phyloP scores from a whole-genome alignment of 2,329 filamentous ascomycete species.

The Venturia aucupariae region DNA sequence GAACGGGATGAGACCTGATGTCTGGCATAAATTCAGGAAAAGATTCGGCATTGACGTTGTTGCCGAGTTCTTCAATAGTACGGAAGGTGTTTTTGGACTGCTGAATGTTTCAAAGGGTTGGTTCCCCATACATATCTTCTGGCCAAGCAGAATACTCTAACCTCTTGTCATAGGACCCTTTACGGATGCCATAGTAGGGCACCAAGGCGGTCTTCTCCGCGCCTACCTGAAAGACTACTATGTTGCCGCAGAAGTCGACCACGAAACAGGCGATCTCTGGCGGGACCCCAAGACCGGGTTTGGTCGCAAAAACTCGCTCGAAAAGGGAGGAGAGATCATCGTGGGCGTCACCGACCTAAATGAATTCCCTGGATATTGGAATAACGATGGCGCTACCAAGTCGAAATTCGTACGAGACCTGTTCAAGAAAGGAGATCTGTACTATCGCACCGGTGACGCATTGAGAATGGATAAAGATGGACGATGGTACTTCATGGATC shows the following conservation, averaged over 20 bases:
- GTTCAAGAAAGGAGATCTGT: conserved; percentile 39
- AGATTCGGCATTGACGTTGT: conserved; percentile 55
- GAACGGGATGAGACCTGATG: conserved; percentile 59
- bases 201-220: conserved; percentile 57
- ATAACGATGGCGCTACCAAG: conserved; percentile 55
- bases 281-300: conserved; percentile 61
- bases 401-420: conserved; percentile 43
- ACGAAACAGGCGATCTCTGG: conserved; percentile 56
- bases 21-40: conserved; percentile 56
- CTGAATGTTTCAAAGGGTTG: conserved; percentile 45
- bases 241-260: conserved; percentile 60
- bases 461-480: conserved; percentile 35
- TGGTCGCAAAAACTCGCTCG: conserved; percentile 52
- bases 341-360: conserved; percentile 50
- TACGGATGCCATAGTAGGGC: conserved; percentile 55
- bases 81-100: conserved; percentile 59
- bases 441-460: conserved; percentile 40
- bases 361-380: conserved; percentile 61
- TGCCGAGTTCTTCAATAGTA: conserved; percentile 69
- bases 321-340: conserved; percentile 66
- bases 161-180: conserved; percentile 42
- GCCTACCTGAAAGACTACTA: conserved; percentile 44
- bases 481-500: conserved; percentile 41
- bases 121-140: not conserved
- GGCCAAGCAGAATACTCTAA: not conserved